Conservation (phyloP, 1,284 basidiomycete species). For the Pseudozyma sp. region DNA sequence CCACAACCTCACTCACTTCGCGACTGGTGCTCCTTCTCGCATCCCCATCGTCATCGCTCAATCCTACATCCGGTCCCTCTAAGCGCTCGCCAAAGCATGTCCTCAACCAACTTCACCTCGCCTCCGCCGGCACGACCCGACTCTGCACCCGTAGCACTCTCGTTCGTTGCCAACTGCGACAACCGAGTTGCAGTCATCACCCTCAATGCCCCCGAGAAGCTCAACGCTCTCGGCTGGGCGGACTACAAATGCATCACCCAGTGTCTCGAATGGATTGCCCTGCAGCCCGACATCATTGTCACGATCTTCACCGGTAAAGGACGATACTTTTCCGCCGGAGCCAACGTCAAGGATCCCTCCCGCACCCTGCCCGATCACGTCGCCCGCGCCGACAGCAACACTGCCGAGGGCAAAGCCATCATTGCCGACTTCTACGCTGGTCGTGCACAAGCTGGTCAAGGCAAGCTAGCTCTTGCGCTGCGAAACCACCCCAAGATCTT, state of each 20-base stretch:
- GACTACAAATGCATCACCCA: slow-evolving; percentile 39
- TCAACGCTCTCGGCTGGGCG: slow-evolving; percentile 44
- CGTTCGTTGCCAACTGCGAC: slow-evolving; percentile 47
- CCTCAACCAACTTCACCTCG: slow-evolving; percentile 16
- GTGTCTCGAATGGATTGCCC: slow-evolving; percentile 48
- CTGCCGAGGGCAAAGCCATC: slow-evolving; percentile 12
- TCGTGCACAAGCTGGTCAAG: slow-evolving; percentile 24
- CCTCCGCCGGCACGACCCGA: slow-evolving; percentile 22
- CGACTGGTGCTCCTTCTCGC: not conserved
- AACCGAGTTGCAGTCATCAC: slow-evolving; percentile 48
- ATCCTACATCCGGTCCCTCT: not conserved
- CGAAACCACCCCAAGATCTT: slow-evolving; percentile 45
- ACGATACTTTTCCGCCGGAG: slow-evolving; percentile 55
- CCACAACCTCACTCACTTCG: not conserved
- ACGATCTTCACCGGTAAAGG: slow-evolving; percentile 54
- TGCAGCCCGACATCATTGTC: slow-evolving; percentile 43
- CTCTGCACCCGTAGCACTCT: slow-evolving; percentile 38
- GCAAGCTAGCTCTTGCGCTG: slow-evolving; percentile 32
- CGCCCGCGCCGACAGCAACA: slow-evolving; percentile 15
- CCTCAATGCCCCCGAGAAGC: slow-evolving; percentile 36
- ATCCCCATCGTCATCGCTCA: not conserved
- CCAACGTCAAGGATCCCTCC: slow-evolving; percentile 51
- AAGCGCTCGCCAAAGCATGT: slow-evolving; percentile 8
- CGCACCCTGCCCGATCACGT: slow-evolving; percentile 25
- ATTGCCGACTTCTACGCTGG: slow-evolving; percentile 27